A percentile compares a stretch with the other conserved stretches of the same genome.
These are phyloP conservation scores for Trichocladium uniseriatum DNA, from an alignment of 495 filamentous ascomycete genomes.

Conservation along the genomic window DNA sequence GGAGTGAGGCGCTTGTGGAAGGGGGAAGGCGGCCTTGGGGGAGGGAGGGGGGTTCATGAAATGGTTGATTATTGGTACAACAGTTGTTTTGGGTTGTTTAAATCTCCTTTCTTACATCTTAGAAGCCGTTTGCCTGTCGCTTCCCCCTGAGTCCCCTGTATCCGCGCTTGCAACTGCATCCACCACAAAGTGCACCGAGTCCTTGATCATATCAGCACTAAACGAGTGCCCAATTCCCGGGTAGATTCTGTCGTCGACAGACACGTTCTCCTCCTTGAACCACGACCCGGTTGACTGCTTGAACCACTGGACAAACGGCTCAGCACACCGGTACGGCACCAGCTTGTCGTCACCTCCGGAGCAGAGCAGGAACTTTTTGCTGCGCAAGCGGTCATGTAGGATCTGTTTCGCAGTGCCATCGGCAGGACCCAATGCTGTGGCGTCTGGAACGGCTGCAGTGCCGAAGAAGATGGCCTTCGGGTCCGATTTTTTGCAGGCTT, in stretches of 20 bases:
- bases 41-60: neutral
- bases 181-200: conserved; percentile 57
- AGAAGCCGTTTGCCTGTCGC: too few species aligned
- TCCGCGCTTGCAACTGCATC: conserved; percentile 35
- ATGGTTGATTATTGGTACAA: too few species aligned
- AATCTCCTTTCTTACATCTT: conserved; percentile 18
- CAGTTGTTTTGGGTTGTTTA: too few species aligned
- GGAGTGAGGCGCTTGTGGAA: conserved; percentile 29
- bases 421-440: neutral
- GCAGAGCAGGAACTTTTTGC: conserved; percentile 70
- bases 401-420: conserved; percentile 25
- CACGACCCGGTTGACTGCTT: conserved; percentile 50
- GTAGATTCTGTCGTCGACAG: conserved; percentile 66
- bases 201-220: conserved; percentile 59
- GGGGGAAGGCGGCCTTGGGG: conserved; percentile 27
- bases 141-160: too few species aligned
- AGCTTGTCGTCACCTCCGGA: conserved; percentile 72
- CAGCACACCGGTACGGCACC: conserved; percentile 64
- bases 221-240: conserved; percentile 64
- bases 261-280: conserved; percentile 49
- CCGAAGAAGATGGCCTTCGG: conserved; percentile 61
- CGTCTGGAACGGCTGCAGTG: conserved; percentile 29
- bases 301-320: conserved; percentile 63
- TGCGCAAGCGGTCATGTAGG: conserved; percentile 45
- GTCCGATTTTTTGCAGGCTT: conserved; percentile 53